These are phyloP conservation scores for Suhomyces vadensis DNA, from an alignment of 805 yeast species.

Conservation along the genomic window DNA sequence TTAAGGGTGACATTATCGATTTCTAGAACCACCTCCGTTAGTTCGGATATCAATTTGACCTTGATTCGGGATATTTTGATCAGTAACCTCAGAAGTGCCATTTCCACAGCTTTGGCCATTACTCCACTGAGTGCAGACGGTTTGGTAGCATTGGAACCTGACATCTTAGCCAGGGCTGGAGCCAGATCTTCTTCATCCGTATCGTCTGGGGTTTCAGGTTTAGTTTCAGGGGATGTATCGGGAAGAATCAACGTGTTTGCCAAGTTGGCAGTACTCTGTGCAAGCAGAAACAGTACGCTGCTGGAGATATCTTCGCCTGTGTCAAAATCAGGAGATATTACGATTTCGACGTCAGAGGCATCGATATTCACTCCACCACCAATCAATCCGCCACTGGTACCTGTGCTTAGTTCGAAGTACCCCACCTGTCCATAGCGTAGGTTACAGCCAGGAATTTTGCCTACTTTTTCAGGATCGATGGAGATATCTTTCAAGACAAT, in stretches of 20 bases:
- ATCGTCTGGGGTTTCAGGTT: slow-evolving; percentile 15
- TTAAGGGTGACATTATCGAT: slow-evolving; percentile 32
- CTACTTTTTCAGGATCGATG: slow-evolving; percentile 69
- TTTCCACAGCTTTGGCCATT: slow-evolving; percentile 64
- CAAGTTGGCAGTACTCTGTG: slow-evolving; percentile 73
- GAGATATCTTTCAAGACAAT: slow-evolving; percentile 58
- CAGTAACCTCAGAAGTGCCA: slow-evolving; percentile 62
- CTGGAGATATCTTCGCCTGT: slow-evolving; percentile 29
- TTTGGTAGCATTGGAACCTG: slow-evolving; percentile 18
- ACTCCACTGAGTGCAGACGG: slow-evolving; percentile 52
- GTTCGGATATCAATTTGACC: slow-evolving; percentile 51
- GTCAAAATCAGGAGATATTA: slow-evolving; percentile 37
- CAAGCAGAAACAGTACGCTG: slow-evolving; percentile 51
- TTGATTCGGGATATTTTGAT: slow-evolving; percentile 49
- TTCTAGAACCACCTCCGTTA: slow-evolving; percentile 34
- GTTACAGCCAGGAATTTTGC: slow-evolving; percentile 60
- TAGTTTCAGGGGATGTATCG: slow-evolving; percentile 13
- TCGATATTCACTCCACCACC: slow-evolving; percentile 75
- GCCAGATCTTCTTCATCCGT: slow-evolving; percentile 15
- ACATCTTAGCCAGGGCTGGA: slow-evolving; percentile 9
- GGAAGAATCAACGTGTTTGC: slow-evolving; percentile 53
- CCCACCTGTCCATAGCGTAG: slow-evolving; percentile 63
- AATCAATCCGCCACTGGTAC: slow-evolving; percentile 51
- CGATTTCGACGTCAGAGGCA: slow-evolving; percentile 53
- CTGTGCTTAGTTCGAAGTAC: slow-evolving; percentile 49